Evolutionary conservation across 2,329 filamentous ascomycete species (phyloP), one percentile per base, ranked within the genome.

Genomic region (Colletotrichum sp.): DNA sequence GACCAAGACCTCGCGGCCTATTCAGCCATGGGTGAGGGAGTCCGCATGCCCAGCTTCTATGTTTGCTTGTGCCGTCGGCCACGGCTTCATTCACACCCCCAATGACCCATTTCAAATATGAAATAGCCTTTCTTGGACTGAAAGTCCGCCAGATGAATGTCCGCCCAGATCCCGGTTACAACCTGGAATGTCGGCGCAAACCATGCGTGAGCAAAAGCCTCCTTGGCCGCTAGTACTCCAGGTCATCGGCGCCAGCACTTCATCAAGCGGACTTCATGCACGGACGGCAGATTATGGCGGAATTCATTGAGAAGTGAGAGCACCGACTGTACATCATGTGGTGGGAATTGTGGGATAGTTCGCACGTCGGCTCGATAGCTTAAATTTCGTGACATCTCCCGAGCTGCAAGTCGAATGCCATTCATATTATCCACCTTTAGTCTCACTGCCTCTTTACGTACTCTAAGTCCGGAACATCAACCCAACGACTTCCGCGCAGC

Each of bases 401-500:
- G 12, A 9, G 1, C 0, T 11, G 4, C 2, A 59, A 27, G 1
- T 1, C 6, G 4, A 28, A 59, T 11, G 8, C 7, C 15, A 16
- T 8, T 16, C 25, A 19, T 6, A 0, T 57, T 27, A 4, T 57
- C 22, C 1, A 57, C 0, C 9, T 57, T 57, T n/a, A 16, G 25
- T 27, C 22, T 16, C 12, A 27, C 12, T 57, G 8, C 52, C 12
- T 8, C 8, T 15, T 8, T 16, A 4, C 7, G 55, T 59, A 57
- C 4, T 3, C 8, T 19, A 3, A 11, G 8, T 2, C 27, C 9
- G 12, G 13, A 19, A 28, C 6, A 19, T 0, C 13, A 59, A 27
- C 7, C 4, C 6, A 59, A 25, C 0, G 1, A 16, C 22, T 0
- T 28, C 27, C 0, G 22, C 25, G 15, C 55, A 3, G 0, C 8